Base-by-base conservation (phyloP, 116 monocot genomes). In the Trichopus zeylanicus region DNA sequence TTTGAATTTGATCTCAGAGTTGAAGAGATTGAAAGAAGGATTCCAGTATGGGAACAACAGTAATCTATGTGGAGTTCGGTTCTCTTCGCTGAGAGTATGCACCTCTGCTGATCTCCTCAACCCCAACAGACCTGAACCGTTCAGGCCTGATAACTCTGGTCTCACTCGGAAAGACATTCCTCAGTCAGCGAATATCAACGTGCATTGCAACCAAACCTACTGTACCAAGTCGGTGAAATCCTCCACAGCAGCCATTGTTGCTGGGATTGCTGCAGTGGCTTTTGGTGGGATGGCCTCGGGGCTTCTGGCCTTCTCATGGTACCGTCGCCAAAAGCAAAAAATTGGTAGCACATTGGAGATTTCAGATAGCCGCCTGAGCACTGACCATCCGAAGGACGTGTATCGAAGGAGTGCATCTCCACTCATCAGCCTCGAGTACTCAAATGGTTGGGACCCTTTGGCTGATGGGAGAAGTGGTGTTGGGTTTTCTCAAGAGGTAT, bases 361-460 rank as follows among this genome's bases (percentile, higher is more conserved):
- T 19, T 67, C 80, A 0, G 82, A 81, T 56, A 76, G 72, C 59
- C 46, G 94, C 48, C 66, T 76, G 10, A 86, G 94, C 78, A 83
- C 81, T 6, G 89, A 93, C 62, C 79, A 73, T 34, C 59, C 70
- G 5, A 93, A 85, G 46, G 79, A 84, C 20, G 47, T 81, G 16
- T 68, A 65, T 30, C 57, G 62, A 53, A 89, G 70, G 61, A 83
- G 70, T 26, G 85, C 63, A 0, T 83, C 89, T 7, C 77, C 80
- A 0, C 69, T 89, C 3, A 86, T 89, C 39, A 86, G 78, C 56
- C 75, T 86, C 7, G 94, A 89, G 56, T 89, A 89, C 69, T 83
- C 89, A 0, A 81, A 71, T 42, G 81, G 86, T 1, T 95, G 89
- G 89, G 90, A 90, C 46, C 73, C 90, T 27, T 70, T 82, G 70